Evolutionary conservation across 257 asterid species (phyloP).

Genomic region (Leptodermis oblonga): DNA sequence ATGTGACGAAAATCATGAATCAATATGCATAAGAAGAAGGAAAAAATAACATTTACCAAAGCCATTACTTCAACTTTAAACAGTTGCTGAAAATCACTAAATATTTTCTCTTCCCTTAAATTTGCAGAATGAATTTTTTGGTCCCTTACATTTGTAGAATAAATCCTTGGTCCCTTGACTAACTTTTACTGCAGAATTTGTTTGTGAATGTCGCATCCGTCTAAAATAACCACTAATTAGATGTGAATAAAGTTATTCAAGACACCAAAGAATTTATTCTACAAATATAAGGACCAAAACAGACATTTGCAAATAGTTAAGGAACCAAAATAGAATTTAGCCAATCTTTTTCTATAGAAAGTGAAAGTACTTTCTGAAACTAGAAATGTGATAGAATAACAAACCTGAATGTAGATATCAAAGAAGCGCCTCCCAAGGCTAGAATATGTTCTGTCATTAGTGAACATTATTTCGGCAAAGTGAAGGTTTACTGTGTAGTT

Average conservation of each 20-base stretch:
- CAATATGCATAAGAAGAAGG: neutral
- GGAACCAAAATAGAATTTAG: neutral
- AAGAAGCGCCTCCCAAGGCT: slow-evolving; percentile 77
- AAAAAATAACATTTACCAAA: too few species aligned
- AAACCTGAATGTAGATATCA: slow-evolving; percentile 71
- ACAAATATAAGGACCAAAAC: neutral
- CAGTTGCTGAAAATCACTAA: too few species aligned
- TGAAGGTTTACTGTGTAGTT: slow-evolving; percentile 69
- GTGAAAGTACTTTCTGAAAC: neutral
- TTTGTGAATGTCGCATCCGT: too few species aligned
- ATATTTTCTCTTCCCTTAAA: too few species aligned
- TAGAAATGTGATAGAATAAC: neutral
- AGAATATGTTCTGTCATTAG: slow-evolving; percentile 34
- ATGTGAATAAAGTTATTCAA: too few species aligned
- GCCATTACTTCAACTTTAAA: too few species aligned
- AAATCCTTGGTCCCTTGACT: too few species aligned
- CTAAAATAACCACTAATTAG: too few species aligned
- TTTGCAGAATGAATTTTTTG: too few species aligned
- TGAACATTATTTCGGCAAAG: slow-evolving; percentile 71
- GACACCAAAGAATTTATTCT: too few species aligned
- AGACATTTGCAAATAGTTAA: neutral
- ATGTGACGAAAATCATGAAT: neutral
- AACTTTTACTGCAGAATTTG: too few species aligned
- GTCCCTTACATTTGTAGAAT: too few species aligned
- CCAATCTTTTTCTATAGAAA: neutral